phyloP scores from a whole-genome alignment of 805 yeast genomes.

The Kodamaea jinghongensis region DNA sequence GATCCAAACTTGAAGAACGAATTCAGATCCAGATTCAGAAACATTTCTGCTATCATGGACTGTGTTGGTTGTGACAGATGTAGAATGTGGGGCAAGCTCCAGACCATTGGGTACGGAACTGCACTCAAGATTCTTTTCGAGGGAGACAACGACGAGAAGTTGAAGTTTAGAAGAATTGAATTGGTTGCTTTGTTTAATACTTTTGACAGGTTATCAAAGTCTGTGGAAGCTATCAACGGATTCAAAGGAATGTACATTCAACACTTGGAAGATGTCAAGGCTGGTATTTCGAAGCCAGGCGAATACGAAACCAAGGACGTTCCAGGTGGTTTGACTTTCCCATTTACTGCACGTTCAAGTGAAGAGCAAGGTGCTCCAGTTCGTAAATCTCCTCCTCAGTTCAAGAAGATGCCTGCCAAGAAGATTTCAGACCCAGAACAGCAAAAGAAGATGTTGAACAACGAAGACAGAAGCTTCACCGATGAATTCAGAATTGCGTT shows the following conservation, averaged over 20 bases:
- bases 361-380: not conserved
- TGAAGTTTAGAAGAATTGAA: conserved; percentile 72
- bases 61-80: conserved; percentile 99
- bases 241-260: conserved; percentile 57
- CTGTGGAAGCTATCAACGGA: conserved; percentile 68
- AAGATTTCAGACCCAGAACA: conserved; percentile 7
- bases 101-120: conserved; percentile 96
- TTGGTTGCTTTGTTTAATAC: conserved; percentile 89
- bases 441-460: conserved; percentile 1
- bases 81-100: conserved; percentile 96
- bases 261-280: conserved; percentile 40
- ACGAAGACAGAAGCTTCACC: conserved; percentile 14
- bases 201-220: conserved; percentile 85
- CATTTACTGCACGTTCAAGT: conserved; percentile 20
- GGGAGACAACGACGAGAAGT: conserved; percentile 52
- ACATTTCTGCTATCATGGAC: conserved; percentile 92
- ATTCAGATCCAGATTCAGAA: conserved; percentile 79
- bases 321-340: conserved; percentile 36
- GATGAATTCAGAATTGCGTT: conserved; percentile 53
- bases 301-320: conserved; percentile 34
- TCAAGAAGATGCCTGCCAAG: conserved; percentile 9
- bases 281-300: conserved; percentile 39
- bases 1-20: conserved; percentile 69
- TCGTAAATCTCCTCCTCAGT: conserved; percentile 2
- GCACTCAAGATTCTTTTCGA: conserved; percentile 89